A percentile compares a stretch with the other conserved stretches of the same genome.
Evolutionary conservation across 345 rosid genomes (phyloP).

Genomic region (Hypericum androsaemum): DNA sequence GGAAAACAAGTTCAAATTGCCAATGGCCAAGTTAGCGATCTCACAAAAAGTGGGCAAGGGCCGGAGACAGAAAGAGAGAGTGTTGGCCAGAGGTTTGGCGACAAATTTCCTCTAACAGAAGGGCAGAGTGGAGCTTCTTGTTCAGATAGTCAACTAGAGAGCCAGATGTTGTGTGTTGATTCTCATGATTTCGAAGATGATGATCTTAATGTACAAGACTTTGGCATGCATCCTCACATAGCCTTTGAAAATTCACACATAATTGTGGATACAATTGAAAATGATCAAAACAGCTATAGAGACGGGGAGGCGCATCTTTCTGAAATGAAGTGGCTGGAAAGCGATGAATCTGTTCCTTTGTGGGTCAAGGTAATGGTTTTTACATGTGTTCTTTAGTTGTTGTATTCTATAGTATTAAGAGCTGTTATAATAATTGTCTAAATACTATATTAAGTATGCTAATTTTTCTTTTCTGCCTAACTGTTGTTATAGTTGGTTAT

Average conservation of each 20-base stretch:
- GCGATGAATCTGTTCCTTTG: conserved; percentile 73
- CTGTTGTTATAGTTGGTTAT: too few species aligned
- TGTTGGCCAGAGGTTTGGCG: conserved; percentile 24
- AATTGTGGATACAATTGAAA: conserved; percentile 38
- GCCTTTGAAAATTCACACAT: conserved; percentile 37
- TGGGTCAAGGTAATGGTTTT: conserved; percentile 85
- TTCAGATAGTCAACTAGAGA: conserved; percentile 37
- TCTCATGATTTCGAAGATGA: conserved; percentile 46
- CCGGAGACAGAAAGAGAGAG: conserved; percentile 21
- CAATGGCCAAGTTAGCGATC: conserved; percentile 29
- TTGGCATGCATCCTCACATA: conserved; percentile 22
- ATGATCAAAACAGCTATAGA: conserved; percentile 36
- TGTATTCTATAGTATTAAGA: conserved; percentile 5
- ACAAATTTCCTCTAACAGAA: conserved; percentile 28
- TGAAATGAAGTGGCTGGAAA: conserved; percentile 73
- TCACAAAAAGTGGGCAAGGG: conserved; percentile 27
- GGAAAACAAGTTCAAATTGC: conserved; percentile 28
- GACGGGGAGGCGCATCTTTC: conserved; percentile 47
- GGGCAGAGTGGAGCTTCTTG: conserved; percentile 31
- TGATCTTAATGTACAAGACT: conserved; percentile 31
- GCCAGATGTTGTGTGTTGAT: conserved; percentile 33
- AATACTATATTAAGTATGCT: conserved; percentile 1
- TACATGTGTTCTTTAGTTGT: conserved; percentile 6
- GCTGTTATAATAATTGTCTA: background rate
- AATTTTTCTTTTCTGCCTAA: background rate